A percentile compares a stretch with the other conserved stretches of the same genome.
Conservation (phyloP, 1,139 yeast species). For the Blastobotrys illinoisensis region DNA sequence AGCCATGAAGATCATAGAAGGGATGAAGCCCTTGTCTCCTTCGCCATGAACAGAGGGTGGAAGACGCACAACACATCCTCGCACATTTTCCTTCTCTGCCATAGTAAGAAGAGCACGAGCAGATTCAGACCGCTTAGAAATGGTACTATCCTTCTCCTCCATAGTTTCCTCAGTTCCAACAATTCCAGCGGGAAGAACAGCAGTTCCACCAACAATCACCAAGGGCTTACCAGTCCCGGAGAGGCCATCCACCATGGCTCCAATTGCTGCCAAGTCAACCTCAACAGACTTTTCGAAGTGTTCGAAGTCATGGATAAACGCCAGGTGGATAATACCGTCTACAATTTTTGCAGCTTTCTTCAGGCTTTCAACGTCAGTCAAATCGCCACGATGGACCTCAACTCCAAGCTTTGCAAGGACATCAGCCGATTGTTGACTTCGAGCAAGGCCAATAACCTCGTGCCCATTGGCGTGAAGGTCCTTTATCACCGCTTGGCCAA, state of each 20-base stretch:
- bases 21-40: conserved; percentile 24
- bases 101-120: not conserved
- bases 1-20: conserved; percentile 16
- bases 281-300: conserved; percentile 14
- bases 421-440: conserved; percentile 4
- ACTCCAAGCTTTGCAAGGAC: not conserved
- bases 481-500: conserved; percentile 12
- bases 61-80: not conserved
- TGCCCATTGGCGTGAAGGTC: conserved; percentile 13
- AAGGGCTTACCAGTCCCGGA: conserved; percentile 24
- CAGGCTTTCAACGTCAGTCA: conserved; percentile 27
- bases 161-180: conserved; percentile 1
- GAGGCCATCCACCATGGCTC: conserved; percentile 26
- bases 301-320: conserved; percentile 30
- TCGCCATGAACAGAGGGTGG: conserved; percentile 5
- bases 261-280: conserved; percentile 24
- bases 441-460: conserved; percentile 15
- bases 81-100: not conserved
- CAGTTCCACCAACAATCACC: not conserved
- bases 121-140: not conserved
- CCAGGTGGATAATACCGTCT: conserved; percentile 37
- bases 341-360: conserved; percentile 25
- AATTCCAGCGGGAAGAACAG: conserved; percentile 1
- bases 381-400: conserved; percentile 22
- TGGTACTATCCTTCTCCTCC: not conserved